Conservation (phyloP, 2,329 filamentous ascomycete genomes). For the Talaromyces sp. region DNA sequence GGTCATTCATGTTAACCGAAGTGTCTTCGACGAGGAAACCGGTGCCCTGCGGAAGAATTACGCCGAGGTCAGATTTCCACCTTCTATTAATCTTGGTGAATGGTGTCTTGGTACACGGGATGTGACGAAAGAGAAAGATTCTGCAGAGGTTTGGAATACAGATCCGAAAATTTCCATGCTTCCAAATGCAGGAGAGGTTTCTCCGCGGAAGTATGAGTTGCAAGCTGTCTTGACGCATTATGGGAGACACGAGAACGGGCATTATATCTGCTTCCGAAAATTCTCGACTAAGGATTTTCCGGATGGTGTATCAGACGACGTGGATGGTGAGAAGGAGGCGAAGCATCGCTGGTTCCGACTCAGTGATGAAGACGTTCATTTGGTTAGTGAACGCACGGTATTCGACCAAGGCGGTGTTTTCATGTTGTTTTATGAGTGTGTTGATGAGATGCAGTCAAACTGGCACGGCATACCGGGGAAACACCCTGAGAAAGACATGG, state of each 20-base stretch:
- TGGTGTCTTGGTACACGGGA: conserved; percentile 69
- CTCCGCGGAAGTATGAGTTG: conserved; percentile 60
- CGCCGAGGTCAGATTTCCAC: conserved; percentile 71
- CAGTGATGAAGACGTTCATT: conserved; percentile 79
- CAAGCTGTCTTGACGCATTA: conserved; percentile 83
- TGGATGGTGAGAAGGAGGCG: conserved; percentile 30
- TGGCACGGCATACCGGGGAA: not conserved
- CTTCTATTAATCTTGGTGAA: conserved; percentile 66
- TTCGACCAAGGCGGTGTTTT: conserved; percentile 77
- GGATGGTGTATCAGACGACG: conserved; percentile 28
- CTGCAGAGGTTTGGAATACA: conserved; percentile 63
- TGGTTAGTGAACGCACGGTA: conserved; percentile 67
- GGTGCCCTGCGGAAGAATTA: conserved; percentile 78
- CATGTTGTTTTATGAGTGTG: conserved; percentile 92
- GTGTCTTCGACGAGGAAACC: conserved; percentile 79
- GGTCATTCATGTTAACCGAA: conserved; percentile 84
- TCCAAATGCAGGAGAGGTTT: conserved; percentile 52
- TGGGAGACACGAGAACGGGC: conserved; percentile 87
- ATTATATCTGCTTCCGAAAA: conserved; percentile 87
- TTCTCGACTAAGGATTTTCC: conserved; percentile 47
- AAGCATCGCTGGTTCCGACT: conserved; percentile 76
- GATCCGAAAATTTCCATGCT: conserved; percentile 71
- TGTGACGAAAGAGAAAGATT: conserved; percentile 26
- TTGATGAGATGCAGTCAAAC: conserved; percentile 40
- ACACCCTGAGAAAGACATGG: not conserved